A percentile compares a stretch with the other conserved stretches of the same genome.
phyloP scores from a whole-genome alignment of 2,329 filamentous ascomycete genomes.

The Aspergillus ibericus region DNA sequence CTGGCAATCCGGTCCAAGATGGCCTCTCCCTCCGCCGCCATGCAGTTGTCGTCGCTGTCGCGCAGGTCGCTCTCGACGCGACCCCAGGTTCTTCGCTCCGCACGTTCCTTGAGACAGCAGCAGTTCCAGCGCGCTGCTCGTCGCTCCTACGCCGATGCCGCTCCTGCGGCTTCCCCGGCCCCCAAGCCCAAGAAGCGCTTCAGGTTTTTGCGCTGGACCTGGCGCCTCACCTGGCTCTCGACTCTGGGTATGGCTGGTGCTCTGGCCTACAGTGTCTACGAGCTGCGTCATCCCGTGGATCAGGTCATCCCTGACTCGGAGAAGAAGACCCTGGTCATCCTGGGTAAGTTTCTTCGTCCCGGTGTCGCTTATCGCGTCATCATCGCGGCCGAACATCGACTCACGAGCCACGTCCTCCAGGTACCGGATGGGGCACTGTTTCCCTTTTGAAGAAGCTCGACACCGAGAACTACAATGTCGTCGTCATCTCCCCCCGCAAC shows the following conservation, averaged over 20 bases:
- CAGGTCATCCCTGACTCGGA: constrained; percentile 76
- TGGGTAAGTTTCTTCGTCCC: constrained; percentile 62
- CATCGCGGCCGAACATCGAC: neutral
- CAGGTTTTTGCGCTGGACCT: constrained; percentile 72
- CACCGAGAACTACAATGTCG: constrained; percentile 97
- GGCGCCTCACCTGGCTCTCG: constrained; percentile 79
- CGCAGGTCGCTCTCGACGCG: constrained; percentile 37
- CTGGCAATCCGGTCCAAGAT: constrained; percentile 36
- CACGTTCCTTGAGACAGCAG: constrained; percentile 29
- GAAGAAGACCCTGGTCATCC: constrained; percentile 96
- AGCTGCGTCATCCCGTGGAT: constrained; percentile 75
- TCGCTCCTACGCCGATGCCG: constrained; percentile 54
- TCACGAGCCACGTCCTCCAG: constrained; percentile 48
- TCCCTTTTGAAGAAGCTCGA: constrained; percentile 98
- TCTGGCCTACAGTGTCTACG: constrained; percentile 78
- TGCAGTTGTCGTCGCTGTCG: constrained; percentile 39
- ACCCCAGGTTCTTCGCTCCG: constrained; percentile 26
- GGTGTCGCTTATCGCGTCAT: neutral
- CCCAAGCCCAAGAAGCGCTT: constrained; percentile 61
- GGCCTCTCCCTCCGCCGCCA: constrained; percentile 30
- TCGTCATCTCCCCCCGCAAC: constrained; percentile 96
- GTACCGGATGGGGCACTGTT: constrained; percentile 94
- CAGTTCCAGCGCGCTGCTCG: constrained; percentile 41
- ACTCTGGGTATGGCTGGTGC: constrained; percentile 68
- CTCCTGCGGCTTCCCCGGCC: constrained; percentile 34